Evolutionary conservation across 2,329 filamentous ascomycete species (phyloP).

Genomic region (Hymenoscyphus salicellus): DNA sequence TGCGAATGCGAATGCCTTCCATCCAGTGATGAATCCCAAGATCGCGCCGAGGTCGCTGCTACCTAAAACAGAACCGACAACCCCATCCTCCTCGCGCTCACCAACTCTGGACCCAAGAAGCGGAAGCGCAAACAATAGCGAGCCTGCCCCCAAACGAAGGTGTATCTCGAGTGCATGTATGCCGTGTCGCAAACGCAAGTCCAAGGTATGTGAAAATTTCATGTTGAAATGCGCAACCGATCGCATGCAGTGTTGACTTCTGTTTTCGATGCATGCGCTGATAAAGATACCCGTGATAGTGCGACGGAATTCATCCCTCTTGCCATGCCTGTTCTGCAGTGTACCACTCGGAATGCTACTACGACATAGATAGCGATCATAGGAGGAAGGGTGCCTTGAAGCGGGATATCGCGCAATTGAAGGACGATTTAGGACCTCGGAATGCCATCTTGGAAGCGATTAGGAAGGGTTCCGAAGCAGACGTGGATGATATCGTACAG

Average conservation of each 20-base stretch:
- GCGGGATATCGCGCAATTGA: conserved; percentile 35
- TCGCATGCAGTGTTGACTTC: neutral
- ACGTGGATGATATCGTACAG: conserved; percentile 37
- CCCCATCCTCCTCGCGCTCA: neutral
- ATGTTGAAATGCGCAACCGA: neutral
- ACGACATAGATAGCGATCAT: conserved; percentile 48
- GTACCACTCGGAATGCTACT: conserved; percentile 48
- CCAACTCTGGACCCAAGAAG: neutral
- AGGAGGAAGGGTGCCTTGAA: conserved; percentile 43
- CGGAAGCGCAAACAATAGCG: neutral
- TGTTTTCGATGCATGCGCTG: neutral
- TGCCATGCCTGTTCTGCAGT: conserved; percentile 51
- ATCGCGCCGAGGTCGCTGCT: neutral
- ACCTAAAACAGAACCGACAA: neutral
- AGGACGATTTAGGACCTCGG: conserved; percentile 10
- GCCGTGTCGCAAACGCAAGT: conserved; percentile 27
- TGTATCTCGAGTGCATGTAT: conserved; percentile 20
- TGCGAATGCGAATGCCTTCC: conserved; percentile 3
- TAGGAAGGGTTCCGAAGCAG: conserved; percentile 43
- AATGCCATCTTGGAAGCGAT: conserved; percentile 39
- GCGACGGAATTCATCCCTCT: conserved; percentile 46
- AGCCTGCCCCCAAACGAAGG: neutral
- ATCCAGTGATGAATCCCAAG: neutral
- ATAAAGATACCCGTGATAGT: conserved; percentile 36
- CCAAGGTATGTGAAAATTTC: conserved; percentile 19